These are phyloP conservation scores for Coemansia sp. DNA, from an alignment of 192 early-diverging fungal genomes.

Conservation along the genomic window DNA sequence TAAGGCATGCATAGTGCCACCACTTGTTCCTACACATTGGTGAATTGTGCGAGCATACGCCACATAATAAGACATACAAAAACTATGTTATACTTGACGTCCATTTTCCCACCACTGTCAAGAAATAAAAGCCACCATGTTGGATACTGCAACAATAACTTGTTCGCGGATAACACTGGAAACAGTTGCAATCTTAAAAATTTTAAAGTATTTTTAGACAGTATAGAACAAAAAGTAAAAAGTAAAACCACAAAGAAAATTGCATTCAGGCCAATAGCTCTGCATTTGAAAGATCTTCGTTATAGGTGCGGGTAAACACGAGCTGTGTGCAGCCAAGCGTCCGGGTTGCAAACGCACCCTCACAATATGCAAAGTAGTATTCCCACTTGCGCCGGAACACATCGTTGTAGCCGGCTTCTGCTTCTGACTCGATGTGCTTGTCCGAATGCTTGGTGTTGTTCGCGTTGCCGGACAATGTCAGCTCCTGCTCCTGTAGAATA, in stretches of 20 bases:
- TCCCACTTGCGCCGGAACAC: conserved; percentile 75
- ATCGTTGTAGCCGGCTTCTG: conserved; percentile 41
- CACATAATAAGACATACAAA: too few species aligned
- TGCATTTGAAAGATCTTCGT: conserved; percentile 26
- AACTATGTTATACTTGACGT: too few species aligned
- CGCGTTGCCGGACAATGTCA: neutral
- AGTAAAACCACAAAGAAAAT: conserved; percentile 2
- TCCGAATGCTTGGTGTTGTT: neutral
- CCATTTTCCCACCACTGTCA: too few species aligned
- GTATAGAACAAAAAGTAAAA: neutral
- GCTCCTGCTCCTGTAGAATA: conserved; percentile 17
- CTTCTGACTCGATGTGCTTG: neutral
- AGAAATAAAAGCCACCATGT: too few species aligned
- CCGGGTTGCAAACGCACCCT: conserved; percentile 68
- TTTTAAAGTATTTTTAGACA: neutral
- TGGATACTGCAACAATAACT: too few species aligned
- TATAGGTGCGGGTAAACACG: conserved; percentile 53
- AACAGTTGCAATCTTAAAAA: too few species aligned
- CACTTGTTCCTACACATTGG: too few species aligned
- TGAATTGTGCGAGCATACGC: too few species aligned
- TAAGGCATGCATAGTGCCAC: too few species aligned
- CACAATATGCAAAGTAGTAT: conserved; percentile 81
- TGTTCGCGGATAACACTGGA: too few species aligned
- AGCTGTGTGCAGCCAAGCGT: conserved; percentile 64
- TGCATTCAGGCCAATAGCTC: neutral